Conservation (phyloP, 2,329 filamentous ascomycete genomes). For the Onygenales sp. region DNA sequence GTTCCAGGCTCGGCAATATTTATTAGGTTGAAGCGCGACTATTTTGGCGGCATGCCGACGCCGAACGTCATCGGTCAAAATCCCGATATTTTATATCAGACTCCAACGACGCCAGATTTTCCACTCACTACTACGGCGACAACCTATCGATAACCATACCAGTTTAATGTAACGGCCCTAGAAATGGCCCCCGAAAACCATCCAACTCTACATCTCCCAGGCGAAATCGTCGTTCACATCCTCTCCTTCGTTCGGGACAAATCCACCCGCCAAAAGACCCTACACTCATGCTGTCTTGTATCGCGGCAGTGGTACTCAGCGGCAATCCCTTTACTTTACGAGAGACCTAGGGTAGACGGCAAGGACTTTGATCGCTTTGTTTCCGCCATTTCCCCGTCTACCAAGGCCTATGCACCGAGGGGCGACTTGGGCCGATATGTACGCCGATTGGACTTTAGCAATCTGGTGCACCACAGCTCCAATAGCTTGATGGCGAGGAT, state of each 20-base stretch:
- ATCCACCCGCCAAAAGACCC: slow-evolving; percentile 33
- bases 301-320: slow-evolving; percentile 49
- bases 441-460: slow-evolving; percentile 42
- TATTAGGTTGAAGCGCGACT: not conserved
- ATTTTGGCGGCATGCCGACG: not conserved
- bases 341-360: slow-evolving; percentile 41
- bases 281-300: slow-evolving; percentile 45
- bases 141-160: no score
- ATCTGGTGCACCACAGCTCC: slow-evolving; percentile 50
- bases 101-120: no score
- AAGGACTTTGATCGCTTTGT: slow-evolving; percentile 46
- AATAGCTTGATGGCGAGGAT: slow-evolving; percentile 50
- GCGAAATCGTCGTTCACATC: slow-evolving; percentile 46
- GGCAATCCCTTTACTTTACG: slow-evolving; percentile 44
- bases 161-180: no score
- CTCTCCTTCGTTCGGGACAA: slow-evolving; percentile 32
- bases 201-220: slow-evolving; percentile 37
- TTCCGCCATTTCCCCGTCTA: slow-evolving; percentile 44
- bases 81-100: not conserved
- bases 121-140: no score
- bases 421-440: slow-evolving; percentile 43
- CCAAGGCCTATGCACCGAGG: slow-evolving; percentile 37
- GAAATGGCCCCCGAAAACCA: slow-evolving; percentile 6
- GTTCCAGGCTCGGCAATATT: not conserved
- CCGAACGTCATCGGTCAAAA: not conserved